phyloP scores from a whole-genome alignment of 257 asterid genomes.

The Solanum raphanifolium region DNA sequence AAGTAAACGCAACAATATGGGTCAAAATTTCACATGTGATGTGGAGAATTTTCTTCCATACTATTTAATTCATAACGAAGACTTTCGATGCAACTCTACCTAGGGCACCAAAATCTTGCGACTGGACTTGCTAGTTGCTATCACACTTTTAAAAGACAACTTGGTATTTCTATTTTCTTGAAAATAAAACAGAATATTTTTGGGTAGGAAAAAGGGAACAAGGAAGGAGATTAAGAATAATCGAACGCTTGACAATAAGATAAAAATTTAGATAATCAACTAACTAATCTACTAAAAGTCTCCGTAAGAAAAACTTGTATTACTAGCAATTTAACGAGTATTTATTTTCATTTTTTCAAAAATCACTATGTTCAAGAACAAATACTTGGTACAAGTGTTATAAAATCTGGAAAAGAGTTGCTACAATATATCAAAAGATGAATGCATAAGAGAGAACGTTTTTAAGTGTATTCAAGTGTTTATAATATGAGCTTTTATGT shows the following conservation, averaged over 20 bases:
- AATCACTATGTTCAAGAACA: background rate
- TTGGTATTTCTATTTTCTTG: background rate
- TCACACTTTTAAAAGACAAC: background rate
- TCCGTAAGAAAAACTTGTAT: no score
- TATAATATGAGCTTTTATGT: background rate
- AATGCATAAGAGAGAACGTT: background rate
- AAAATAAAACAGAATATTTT: no score
- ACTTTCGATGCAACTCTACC: background rate
- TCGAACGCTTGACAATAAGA: accelerated
- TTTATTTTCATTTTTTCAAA: background rate
- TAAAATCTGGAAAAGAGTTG: background rate
- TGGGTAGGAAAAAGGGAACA: background rate
- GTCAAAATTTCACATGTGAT: background rate
- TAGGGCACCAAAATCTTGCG: background rate
- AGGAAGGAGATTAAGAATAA: background rate
- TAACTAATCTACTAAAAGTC: no score
- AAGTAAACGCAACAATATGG: background rate
- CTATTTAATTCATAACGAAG: background rate
- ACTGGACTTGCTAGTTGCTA: background rate
- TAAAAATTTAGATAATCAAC: background rate
- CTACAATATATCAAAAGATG: background rate
- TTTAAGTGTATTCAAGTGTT: background rate
- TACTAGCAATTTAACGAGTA: no score
- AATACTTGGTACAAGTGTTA: background rate
- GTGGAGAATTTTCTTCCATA: background rate